A percentile compares a stretch with the other conserved stretches of the same genome.
Evolutionary conservation across 805 yeast genomes (phyloP).

Genomic region (Wickerhamomyces pijperi): DNA sequence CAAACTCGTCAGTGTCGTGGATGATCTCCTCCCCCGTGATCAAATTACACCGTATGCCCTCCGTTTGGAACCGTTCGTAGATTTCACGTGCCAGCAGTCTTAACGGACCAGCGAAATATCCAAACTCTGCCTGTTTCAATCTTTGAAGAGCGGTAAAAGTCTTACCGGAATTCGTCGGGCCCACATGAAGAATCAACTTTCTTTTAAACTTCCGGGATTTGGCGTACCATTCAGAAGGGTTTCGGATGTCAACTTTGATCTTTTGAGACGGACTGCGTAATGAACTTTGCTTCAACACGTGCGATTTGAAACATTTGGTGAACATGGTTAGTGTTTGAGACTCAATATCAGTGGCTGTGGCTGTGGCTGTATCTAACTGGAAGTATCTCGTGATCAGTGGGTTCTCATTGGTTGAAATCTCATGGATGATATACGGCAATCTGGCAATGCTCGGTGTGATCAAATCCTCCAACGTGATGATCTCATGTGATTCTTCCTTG

Average conservation of each 20-base stretch:
- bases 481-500: too few relatives aligned
- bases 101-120: constrained; percentile 92
- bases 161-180: constrained; percentile 96
- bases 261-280: constrained; percentile 11
- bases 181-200: constrained; percentile 83
- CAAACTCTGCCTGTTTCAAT: constrained; percentile 53
- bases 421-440: background rate
- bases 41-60: constrained; percentile 66
- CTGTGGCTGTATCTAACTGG: background rate
- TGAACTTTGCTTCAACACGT: constrained; percentile 1
- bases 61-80: constrained; percentile 63
- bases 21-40: constrained; percentile 94
- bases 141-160: constrained; percentile 73
- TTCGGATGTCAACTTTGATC: constrained; percentile 30
- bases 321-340: constrained; percentile 4
- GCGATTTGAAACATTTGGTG: constrained; percentile 6
- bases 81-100: constrained; percentile 86
- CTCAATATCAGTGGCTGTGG: background rate
- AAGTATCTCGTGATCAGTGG: constrained; percentile 3
- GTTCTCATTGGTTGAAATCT: background rate
- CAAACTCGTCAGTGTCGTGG: constrained; percentile 54
- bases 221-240: constrained; percentile 78
- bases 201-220: constrained; percentile 72
- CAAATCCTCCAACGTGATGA: background rate
- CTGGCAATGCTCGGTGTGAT: background rate